Base-by-base conservation (phyloP, 164 flowering plant species). In the Piper betle region DNA sequence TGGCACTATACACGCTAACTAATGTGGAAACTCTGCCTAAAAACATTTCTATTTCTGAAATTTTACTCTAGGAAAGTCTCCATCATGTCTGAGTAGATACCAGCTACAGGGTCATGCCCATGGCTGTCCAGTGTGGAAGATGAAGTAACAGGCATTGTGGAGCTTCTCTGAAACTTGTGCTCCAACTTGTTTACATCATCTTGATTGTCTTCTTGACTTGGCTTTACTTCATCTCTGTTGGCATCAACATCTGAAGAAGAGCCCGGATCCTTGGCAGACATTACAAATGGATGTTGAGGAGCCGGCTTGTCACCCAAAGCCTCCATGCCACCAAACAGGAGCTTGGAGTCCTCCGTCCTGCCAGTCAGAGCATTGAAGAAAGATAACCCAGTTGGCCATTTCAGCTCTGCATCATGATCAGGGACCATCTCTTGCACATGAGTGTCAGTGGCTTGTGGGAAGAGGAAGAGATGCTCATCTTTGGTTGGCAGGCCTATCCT, bases 341-440 rank as follows among this genome's bases (percentile, higher is more conserved):
- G 65, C 70, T 67, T 67, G 61, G 65, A 57, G 4, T 67, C 70
- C 20, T 67, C 70, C 7, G 70, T 15, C 16, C 62, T 61, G 41
- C 70, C 70, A 4, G 70, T 67, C 50, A 67, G 70, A 10, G 70
- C 70, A 8, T 53, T 67, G 56, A 67, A 64, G 78, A 91, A 87
- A 12, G 91, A 79, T 67, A 93, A 60, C 8, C 99, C 99, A 58
- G 81, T 88, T 0, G 99, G 99, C 99, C 99, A 91, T 68, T 91
- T 94, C 74, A 94, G 79, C 59, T 94, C 99, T 16, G 76, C 70
- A 42, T 86, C 95, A 12, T 82, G 89, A 53, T 83, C 91, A 2
- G 80, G 78, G 68, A 84, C 82, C 89, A 83, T 81, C 9, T 80
- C 86, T n/a, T 81, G 87, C 80, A 87, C 78, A 58, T 80, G 79